Evolutionary conservation across 2,329 filamentous ascomycete genomes (phyloP), one percentile per base, ranked within the genome.

Genomic region (Parasarocladium wereldwijsianum): DNA sequence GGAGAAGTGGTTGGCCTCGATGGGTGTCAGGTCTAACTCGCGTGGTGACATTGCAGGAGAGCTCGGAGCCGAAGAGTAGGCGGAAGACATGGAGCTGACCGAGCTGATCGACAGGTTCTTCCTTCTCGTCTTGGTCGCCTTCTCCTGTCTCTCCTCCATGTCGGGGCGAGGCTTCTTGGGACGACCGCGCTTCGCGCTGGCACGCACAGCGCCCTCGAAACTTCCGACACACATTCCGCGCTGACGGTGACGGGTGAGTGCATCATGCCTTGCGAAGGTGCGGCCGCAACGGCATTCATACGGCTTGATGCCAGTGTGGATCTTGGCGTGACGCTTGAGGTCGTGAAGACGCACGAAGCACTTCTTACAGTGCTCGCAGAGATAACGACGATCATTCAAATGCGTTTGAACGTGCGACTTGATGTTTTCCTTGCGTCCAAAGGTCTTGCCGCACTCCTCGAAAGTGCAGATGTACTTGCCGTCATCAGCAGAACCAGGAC

Each of bases 341-440:
- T 98, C 90, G 51, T 98, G 90, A 44, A 93, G 86, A 21, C 90
- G 78, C 24, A 96, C 90, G 50, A 98, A 98, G 57, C 85, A 87
- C 58, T 96, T 96, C 31, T 79, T 68, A 60, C 90, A 98, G 32
- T 81, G 77, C 26, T 87, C 85, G 56, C 90, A 98, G 52, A 83
- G 78, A 58, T 84, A 98, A 50, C 94, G 90, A 27, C 90, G 72
- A 52, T 98, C 90, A 44, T 92, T 90, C 39, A 98, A 76, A 55
- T 98, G 90, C 4, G 90, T 98, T 56, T 98, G 90, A 10, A 98
- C 83, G 51, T 98, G 90, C 1, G 86, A 93, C 51, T 93, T 93
- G 62, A 96, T 94, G 57, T 98, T 96, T 54, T 98, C 90, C 52
- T 94, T 93, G 42, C 90, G 74, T n/a, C 86, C 87, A 49, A 98